Conservation (phyloP, 1,139 yeast species). For the Blastobotrys apis region DNA sequence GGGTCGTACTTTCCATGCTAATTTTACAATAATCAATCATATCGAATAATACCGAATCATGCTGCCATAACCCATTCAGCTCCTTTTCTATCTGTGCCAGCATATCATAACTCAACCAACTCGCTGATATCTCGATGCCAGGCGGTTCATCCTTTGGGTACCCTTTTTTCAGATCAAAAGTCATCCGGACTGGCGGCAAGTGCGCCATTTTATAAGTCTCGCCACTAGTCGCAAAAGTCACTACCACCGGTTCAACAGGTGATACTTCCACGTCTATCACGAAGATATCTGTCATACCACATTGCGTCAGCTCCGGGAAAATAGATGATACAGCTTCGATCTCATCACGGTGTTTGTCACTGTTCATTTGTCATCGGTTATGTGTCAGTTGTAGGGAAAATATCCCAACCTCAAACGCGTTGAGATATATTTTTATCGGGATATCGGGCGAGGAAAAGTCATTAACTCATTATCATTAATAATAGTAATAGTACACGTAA, state of each 20-base stretch:
- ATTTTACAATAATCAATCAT: slow-evolving; percentile 39
- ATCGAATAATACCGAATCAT: slow-evolving; percentile 43
- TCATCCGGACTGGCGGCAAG: slow-evolving; percentile 25
- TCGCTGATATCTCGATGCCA: slow-evolving; percentile 22
- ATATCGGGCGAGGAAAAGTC: too few relatives aligned
- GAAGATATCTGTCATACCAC: too few relatives aligned
- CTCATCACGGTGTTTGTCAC: slow-evolving; percentile 39
- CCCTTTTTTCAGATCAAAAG: slow-evolving; percentile 21
- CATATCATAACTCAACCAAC: slow-evolving; percentile 28
- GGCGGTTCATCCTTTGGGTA: slow-evolving; percentile 27
- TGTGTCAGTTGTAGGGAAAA: too few relatives aligned
- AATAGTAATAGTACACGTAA: too few relatives aligned
- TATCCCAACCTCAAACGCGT: too few relatives aligned
- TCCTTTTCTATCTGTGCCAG: slow-evolving; percentile 29
- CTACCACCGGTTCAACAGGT: slow-evolving; percentile 19
- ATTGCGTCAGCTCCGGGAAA: slow-evolving; percentile 44
- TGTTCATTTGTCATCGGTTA: too few relatives aligned
- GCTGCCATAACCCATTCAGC: slow-evolving; percentile 36
- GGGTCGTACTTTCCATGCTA: slow-evolving; percentile 5
- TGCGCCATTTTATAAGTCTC: slow-evolving; percentile 19
- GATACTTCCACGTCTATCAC: slow-evolving; percentile 19
- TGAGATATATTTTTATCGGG: too few relatives aligned
- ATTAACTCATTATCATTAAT: too few relatives aligned
- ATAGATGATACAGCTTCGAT: slow-evolving; percentile 47
- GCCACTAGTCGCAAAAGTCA: slow-evolving; percentile 16